phyloP scores from a whole-genome alignment of 2,329 filamentous ascomycete species.

The Chaetothyriales sp. region DNA sequence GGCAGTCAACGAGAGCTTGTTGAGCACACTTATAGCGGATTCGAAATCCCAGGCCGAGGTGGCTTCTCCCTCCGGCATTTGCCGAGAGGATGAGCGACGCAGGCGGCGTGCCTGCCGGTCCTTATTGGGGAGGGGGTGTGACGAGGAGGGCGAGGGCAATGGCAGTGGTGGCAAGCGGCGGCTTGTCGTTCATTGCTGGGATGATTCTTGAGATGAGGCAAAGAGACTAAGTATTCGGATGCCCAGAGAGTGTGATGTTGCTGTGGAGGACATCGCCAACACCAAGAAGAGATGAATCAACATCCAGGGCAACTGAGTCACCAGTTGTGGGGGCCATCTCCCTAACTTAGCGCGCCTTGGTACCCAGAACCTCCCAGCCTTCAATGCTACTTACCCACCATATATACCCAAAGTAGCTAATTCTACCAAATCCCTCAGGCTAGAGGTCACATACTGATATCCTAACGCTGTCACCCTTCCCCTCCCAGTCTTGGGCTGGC shows the following conservation, averaged over 20 bases:
- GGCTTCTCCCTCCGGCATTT: not conserved
- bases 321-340: no score
- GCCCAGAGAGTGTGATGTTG: conserved; percentile 9
- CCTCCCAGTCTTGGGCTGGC: no score
- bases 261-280: conserved; percentile 5
- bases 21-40: conserved; percentile 31
- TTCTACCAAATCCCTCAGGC: no score
- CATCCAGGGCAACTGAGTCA: no score
- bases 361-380: no score
- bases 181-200: not conserved
- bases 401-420: no score
- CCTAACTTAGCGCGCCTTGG: no score
- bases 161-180: not conserved
- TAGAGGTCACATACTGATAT: no score
- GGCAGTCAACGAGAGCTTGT: conserved; percentile 16
- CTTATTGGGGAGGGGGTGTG: not conserved
- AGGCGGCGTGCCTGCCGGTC: not conserved
- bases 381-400: no score
- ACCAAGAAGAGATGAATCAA: no score
- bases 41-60: conserved; percentile 30
- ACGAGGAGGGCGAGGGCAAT: not conserved
- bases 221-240: not conserved
- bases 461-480: no score
- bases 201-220: not conserved
- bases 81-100: not conserved